Conservation (phyloP, 2,329 filamentous ascomycete genomes). For the Trichoderma sp. region DNA sequence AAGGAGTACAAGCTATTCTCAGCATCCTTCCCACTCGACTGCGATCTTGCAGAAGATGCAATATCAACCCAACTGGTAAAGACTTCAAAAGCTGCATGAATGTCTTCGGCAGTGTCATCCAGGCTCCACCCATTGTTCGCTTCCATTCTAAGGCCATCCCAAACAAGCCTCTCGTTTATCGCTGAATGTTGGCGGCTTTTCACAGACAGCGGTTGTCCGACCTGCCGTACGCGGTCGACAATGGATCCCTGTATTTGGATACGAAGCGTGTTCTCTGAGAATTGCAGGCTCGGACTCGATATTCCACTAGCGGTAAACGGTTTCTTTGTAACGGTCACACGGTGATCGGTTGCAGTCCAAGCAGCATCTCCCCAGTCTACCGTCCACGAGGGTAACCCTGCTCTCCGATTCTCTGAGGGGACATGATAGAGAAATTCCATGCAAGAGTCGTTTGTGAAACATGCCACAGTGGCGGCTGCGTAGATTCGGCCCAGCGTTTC, state of each 20-base stretch:
- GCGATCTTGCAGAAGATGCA: not conserved
- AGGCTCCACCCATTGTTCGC: not conserved
- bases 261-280: not conserved
- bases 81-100: not conserved
- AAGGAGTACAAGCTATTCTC: not conserved
- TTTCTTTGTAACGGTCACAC: not conserved
- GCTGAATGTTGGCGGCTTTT: not conserved
- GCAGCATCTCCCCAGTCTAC: not conserved
- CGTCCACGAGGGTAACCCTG: not conserved
- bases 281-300: not conserved
- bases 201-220: not conserved
- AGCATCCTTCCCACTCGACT: not conserved
- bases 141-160: not conserved
- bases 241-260: not conserved
- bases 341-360: not conserved
- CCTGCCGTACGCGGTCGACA: not conserved
- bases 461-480: not conserved
- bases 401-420: not conserved
- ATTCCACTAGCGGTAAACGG: not conserved
- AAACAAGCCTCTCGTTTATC: not conserved
- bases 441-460: not conserved
- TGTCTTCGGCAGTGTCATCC: not conserved
- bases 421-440: not conserved
- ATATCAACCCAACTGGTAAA: not conserved
- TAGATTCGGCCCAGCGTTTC: not conserved